Base-by-base conservation (phyloP, 202 grass and related monocot species). In the Hordeum pubiflorum region DNA sequence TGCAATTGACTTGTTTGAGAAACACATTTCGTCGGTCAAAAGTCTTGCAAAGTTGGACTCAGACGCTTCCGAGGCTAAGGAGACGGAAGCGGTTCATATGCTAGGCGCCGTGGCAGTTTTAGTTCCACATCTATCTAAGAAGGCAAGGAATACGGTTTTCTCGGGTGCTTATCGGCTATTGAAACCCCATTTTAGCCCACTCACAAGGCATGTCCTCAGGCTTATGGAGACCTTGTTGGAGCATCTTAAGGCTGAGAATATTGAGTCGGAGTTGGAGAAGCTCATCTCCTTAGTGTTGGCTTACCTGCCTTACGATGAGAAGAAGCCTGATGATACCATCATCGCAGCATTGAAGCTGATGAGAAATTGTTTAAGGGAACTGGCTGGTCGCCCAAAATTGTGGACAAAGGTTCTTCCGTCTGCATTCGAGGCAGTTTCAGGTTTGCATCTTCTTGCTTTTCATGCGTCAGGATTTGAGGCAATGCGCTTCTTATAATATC, bases 311-410 rank as follows among this genome's bases (percentile, higher is more conserved):
- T 94, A 86, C 13, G 82, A 81, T 41, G 77, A 94, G 65, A 94
- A 88, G 84, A 94, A 91, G 74, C 86, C 86, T 68, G 81, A 79
- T 32, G 95, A 98, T 83, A 93, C 90, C 54, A 85, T 89, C 58
- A 77, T 91, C 14, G 55, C 65, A 82, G 86, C 84, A 80, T 88
- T 91, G 46, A 75, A 86, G 62, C 74, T 91, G 54, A 77, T 93
- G 73, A 93, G 68, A 83, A 89, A 44, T 86, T 92, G 89, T 70
- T 85, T 98, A 75, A 84, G 58, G 24, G 91, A 91, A 76, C 74
- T 98, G 41, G 50, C 56, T 73, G 54, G 68, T 75, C 81, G 52
- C 27, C 70, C 86, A 26, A 81, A 71, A 67, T 74, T 86, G 56
- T 98, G 92, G 92, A 85, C 58, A 59, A 63, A 78, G 23, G 78